A percentile compares a stretch with the other conserved stretches of the same genome.
These are phyloP conservation scores for Lachnellula subtilissima DNA, from an alignment of 2,329 filamentous ascomycete genomes.

Conservation along the genomic window DNA sequence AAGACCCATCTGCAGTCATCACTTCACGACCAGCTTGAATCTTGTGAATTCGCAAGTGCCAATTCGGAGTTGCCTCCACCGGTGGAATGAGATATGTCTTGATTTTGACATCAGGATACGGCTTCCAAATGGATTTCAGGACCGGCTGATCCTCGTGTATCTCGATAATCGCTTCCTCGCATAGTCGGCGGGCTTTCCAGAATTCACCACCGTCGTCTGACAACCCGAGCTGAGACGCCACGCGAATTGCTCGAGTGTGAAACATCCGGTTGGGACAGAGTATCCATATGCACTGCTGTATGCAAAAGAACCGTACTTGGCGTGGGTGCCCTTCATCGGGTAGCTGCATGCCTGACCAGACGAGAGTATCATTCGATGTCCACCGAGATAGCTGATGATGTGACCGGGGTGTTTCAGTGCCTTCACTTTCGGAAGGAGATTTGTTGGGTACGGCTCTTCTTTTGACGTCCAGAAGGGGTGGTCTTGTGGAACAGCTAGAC, in stretches of 20 bases:
- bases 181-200: slow-evolving; percentile 71
- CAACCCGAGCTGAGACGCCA: slow-evolving; percentile 70
- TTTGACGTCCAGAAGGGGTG: slow-evolving; percentile 72
- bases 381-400: slow-evolving; percentile 66
- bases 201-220: slow-evolving; percentile 73
- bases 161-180: slow-evolving; percentile 60
- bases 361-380: slow-evolving; percentile 69
- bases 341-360: slow-evolving; percentile 80
- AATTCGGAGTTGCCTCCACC: slow-evolving; percentile 52
- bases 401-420: slow-evolving; percentile 65
- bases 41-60: slow-evolving; percentile 64
- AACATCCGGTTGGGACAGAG: slow-evolving; percentile 70
- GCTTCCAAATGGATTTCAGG: slow-evolving; percentile 65
- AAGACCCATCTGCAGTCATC: slow-evolving; percentile 69
- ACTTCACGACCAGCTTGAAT: slow-evolving; percentile 57
- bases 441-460: slow-evolving; percentile 56
- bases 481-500: slow-evolving; percentile 60
- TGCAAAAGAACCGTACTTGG: slow-evolving; percentile 75
- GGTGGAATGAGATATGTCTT: slow-evolving; percentile 63
- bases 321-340: slow-evolving; percentile 74
- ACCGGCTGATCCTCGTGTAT: slow-evolving; percentile 50
- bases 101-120: slow-evolving; percentile 64
- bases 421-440: slow-evolving; percentile 54
- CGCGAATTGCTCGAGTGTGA: slow-evolving; percentile 71
- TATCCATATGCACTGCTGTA: slow-evolving; percentile 74